Conservation (phyloP, 768 basidiomycete genomes). For the Coprinopsis sp. region DNA sequence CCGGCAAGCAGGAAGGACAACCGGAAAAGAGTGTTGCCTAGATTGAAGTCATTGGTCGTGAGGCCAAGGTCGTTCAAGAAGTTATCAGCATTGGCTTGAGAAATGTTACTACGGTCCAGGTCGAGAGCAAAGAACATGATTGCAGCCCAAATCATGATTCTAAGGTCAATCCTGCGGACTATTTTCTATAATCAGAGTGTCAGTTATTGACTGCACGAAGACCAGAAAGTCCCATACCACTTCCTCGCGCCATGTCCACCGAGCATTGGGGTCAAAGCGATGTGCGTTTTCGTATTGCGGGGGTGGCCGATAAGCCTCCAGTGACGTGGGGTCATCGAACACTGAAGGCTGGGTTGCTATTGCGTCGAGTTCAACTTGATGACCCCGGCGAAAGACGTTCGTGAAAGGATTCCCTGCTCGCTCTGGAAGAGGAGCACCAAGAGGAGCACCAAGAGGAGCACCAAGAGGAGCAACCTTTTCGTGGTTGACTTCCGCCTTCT, state of each 20-base stretch:
- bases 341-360: conserved; percentile 61
- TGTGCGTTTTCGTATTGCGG: conserved; percentile 55
- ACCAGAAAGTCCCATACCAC: conserved; percentile 28
- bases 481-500: conserved; percentile 6
- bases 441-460: conserved; percentile 23
- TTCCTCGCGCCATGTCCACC: conserved; percentile 74
- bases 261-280: conserved; percentile 58
- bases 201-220: neutral
- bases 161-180: conserved; percentile 56
- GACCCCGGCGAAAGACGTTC: conserved; percentile 21
- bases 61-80: conserved; percentile 57
- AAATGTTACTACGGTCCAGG: conserved; percentile 56
- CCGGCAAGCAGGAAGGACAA: conserved; percentile 43
- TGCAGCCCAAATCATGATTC: conserved; percentile 57
- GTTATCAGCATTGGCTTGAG: conserved; percentile 67
- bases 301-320: conserved; percentile 50
- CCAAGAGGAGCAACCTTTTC: conserved; percentile 26
- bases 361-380: conserved; percentile 37
- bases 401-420: conserved; percentile 22
- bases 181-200: conserved; percentile 29
- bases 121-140: conserved; percentile 63
- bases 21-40: conserved; percentile 57
- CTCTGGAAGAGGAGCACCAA: conserved; percentile 27
- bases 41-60: conserved; percentile 60
- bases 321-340: conserved; percentile 50